Percentiles rank a stretch among this genome's conserved stretches.
Evolutionary conservation across 1,139 yeast species (phyloP).

Genomic region (Saccharomycopsis hybrid): DNA sequence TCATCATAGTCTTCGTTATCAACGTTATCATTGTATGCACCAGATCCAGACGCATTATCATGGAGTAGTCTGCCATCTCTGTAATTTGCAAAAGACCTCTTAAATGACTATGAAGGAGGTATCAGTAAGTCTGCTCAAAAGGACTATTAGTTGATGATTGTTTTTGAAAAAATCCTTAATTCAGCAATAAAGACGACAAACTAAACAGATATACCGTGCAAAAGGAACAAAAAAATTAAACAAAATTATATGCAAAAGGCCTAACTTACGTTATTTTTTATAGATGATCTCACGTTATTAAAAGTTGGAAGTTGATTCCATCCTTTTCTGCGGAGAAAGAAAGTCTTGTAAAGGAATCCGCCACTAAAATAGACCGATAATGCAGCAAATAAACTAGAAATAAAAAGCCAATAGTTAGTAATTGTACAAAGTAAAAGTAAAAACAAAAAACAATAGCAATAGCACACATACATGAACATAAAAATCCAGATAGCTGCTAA

Average conservation of each 20-base stretch:
- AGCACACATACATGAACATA: constrained; percentile 36
- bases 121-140: constrained; percentile 8
- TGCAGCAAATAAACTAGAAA: constrained; percentile 47
- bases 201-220: too few relatives aligned
- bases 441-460: too few relatives aligned
- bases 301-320: constrained; percentile 30
- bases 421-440: constrained; percentile 10
- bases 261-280: constrained; percentile 19
- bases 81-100: constrained; percentile 7
- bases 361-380: constrained; percentile 50
- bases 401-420: constrained; percentile 23
- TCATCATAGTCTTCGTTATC: neutral
- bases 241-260: neutral
- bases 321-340: constrained; percentile 28
- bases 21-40: neutral
- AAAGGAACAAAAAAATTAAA: too few relatives aligned
- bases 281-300: constrained; percentile 5
- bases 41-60: neutral
- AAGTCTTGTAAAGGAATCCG: constrained; percentile 41
- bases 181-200: too few relatives aligned
- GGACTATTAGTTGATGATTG: too few relatives aligned
- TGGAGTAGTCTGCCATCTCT: constrained; percentile 2
- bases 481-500: constrained; percentile 57
- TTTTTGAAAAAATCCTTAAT: too few relatives aligned
- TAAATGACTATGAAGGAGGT: constrained; percentile 6